Base-by-base conservation (phyloP, 495 filamentous ascomycete genomes). In the Penicillium turbatum region DNA sequence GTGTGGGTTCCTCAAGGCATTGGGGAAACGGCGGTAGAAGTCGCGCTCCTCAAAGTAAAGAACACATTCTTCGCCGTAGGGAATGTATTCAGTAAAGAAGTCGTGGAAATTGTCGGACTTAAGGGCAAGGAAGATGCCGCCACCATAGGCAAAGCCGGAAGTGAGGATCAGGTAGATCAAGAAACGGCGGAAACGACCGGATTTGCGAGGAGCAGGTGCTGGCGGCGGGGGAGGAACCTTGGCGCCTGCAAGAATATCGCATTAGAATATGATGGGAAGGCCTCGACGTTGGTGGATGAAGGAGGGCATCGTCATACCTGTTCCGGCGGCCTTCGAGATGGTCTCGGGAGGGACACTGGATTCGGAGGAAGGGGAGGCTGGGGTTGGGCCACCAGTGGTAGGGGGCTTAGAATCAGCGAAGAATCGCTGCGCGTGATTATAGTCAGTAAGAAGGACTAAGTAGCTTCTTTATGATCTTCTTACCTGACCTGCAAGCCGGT, bases 91-190 rank as follows among this genome's bases (percentile, higher is more conserved):
- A 39, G 95, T 97, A 75, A 98, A 98, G 75, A 97, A 96, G 66
- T 98, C 93, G 68, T 98, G 95, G 79, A 97, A 97, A 70, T 92
- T 96, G 74, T 98, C 93, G 57, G 85, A 93, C 70, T 91, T 83
- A 54, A 95, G 80, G 19, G 93, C 93, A 64, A 95, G 89, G 74
- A 88, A 95, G 43, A 96, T 83, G 42, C 92, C 89, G 53, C 89
- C 90, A 51, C 82, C 92, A 55, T 96, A 98, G 29, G 85, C 84
- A 13, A 95, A 63, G 6, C 79, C 84, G 35, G 85, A 80, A 8
- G 95, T 79, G 30, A 96, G 66, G 42, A 89, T 72, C 45, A 96
- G 62, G 40, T 84, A 84, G 38, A 88, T 64, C 31, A 96, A 64
- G 67, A 88, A 89, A 53, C 85, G 79, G 53, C 88, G 81, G 73